phyloP scores from a whole-genome alignment of 139 green algal species.

The Haematococcus lacustris region DNA sequence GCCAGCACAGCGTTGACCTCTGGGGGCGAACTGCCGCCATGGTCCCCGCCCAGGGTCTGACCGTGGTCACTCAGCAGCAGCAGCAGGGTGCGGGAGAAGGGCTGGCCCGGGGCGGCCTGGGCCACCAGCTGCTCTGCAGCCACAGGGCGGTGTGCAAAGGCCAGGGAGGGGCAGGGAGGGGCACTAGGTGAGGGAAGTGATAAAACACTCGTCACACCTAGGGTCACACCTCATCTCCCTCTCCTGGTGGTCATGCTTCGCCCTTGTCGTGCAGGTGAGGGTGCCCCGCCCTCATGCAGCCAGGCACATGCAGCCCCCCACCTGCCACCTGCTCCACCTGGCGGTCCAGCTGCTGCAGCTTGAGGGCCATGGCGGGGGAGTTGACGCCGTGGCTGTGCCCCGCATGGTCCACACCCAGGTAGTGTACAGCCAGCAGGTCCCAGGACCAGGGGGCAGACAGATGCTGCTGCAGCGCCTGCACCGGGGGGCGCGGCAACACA shows the following conservation, averaged over 20 bases:
- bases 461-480: constrained; percentile 6
- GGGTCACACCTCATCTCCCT: not conserved
- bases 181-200: not conserved
- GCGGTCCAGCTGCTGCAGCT: constrained; percentile 80
- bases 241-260: not conserved
- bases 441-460: constrained; percentile 34
- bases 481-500: too few relatives aligned
- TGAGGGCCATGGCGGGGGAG: constrained; percentile 66
- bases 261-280: not conserved
- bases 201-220: not conserved
- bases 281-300: not conserved
- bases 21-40: constrained; percentile 79
- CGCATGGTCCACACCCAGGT: constrained; percentile 91
- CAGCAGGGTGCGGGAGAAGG: constrained; percentile 69
- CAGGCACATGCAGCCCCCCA: not conserved
- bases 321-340: constrained; percentile 36
- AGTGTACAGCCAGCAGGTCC: constrained; percentile 89
- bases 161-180: not conserved
- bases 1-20: constrained; percentile 73
- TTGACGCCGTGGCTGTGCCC: constrained; percentile 76
- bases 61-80: constrained; percentile 93
- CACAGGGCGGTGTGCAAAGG: not conserved
- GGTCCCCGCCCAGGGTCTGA: constrained; percentile 82
- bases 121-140: constrained; percentile 30
- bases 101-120: constrained; percentile 25